These are phyloP conservation scores for Lipomyces chichibuensis DNA, from an alignment of 805 yeast species.

Conservation along the genomic window DNA sequence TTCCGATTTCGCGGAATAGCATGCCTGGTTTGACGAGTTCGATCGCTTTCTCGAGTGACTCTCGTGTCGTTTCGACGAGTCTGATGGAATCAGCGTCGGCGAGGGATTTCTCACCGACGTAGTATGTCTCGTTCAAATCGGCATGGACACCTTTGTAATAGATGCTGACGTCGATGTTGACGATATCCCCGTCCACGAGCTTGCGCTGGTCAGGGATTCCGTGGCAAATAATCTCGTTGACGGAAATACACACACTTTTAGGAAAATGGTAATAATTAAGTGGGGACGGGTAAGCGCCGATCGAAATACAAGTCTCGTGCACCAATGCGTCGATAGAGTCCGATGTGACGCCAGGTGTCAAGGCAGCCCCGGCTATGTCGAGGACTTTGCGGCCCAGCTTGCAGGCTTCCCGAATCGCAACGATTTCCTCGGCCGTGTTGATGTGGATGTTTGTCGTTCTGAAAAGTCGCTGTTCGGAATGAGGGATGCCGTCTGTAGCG, in stretches of 20 bases:
- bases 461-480: constrained; percentile 72
- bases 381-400: constrained; percentile 81
- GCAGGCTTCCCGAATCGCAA: constrained; percentile 74
- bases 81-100: constrained; percentile 81
- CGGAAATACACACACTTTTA: constrained; percentile 87
- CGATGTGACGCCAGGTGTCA: constrained; percentile 88
- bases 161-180: constrained; percentile 85
- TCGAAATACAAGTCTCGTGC: constrained; percentile 83
- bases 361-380: constrained; percentile 81
- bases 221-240: constrained; percentile 94
- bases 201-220: constrained; percentile 93
- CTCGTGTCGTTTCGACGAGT: constrained; percentile 89
- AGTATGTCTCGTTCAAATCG: constrained; percentile 94
- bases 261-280: constrained; percentile 93
- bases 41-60: constrained; percentile 82
- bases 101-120: constrained; percentile 87
- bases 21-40: constrained; percentile 87
- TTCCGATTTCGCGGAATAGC: constrained; percentile 83
- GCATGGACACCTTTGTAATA: constrained; percentile 89
- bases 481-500: constrained; percentile 77
- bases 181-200: constrained; percentile 89
- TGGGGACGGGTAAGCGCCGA: constrained; percentile 93
- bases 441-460: constrained; percentile 67
- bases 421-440: constrained; percentile 68
- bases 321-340: constrained; percentile 86